Evolutionary conservation across 1,139 yeast genomes (phyloP).

Genomic region (Debaryomyces robertsiae): DNA sequence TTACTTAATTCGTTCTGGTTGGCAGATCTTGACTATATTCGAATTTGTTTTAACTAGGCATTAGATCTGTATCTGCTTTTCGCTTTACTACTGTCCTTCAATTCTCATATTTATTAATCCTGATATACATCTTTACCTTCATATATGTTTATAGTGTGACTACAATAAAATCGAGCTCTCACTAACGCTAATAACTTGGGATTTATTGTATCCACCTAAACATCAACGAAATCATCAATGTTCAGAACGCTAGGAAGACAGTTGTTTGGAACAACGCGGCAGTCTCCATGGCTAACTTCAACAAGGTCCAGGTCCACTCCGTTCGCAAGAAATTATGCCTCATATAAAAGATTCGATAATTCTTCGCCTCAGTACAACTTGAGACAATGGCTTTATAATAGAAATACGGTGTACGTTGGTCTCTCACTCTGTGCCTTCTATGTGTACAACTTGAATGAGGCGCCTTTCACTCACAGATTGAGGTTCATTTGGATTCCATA

Average conservation of each 20-base stretch:
- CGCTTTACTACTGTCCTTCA: background rate
- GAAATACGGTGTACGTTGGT: slow-evolving; percentile 24
- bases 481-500: slow-evolving; percentile 76
- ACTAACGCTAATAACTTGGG: no score
- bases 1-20: background rate
- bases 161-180: no score
- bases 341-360: slow-evolving; percentile 26
- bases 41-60: no score
- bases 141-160: slow-evolving; percentile 1
- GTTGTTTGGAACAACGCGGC: background rate
- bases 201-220: background rate
- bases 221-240: background rate
- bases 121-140: background rate
- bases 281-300: background rate
- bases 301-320: background rate
- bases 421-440: slow-evolving; percentile 46
- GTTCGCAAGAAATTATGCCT: slow-evolving; percentile 17
- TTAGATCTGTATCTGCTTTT: background rate
- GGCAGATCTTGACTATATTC: no score
- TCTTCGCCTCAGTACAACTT: slow-evolving; percentile 14
- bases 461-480: slow-evolving; percentile 77
- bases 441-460: slow-evolving; percentile 67
- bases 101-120: background rate
- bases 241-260: slow-evolving; percentile 4
- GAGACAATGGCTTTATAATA: slow-evolving; percentile 18